Evolutionary conservation across 2,329 filamentous ascomycete species (phyloP).

Genomic region (Stagonosporopsis tanaceti): DNA sequence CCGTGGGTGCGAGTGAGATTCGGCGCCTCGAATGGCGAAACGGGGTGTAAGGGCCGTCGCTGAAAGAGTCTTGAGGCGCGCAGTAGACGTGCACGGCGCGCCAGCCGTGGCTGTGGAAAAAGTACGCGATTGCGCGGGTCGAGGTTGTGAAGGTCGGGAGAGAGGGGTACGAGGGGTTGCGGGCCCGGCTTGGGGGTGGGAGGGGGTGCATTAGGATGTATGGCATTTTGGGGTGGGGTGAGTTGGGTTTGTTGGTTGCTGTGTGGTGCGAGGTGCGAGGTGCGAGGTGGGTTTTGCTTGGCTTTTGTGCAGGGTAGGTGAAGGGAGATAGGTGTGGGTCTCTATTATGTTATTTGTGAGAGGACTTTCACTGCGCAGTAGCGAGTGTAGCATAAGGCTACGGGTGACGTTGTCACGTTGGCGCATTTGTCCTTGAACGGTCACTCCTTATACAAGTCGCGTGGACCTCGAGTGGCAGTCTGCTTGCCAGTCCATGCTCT

Average conservation of each 20-base stretch:
- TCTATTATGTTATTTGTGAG: too few relatives aligned
- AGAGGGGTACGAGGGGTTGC: neutral
- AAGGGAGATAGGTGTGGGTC: too few relatives aligned
- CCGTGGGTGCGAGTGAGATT: too few relatives aligned
- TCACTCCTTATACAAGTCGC: neutral
- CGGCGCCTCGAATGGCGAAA: too few relatives aligned
- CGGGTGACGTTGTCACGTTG: neutral
- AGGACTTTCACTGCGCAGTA: neutral
- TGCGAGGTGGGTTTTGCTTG: too few relatives aligned
- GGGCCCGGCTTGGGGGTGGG: neutral
- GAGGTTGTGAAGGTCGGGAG: slow-evolving; percentile 5
- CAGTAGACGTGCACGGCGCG: neutral
- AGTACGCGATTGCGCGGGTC: neutral
- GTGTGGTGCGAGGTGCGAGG: too few relatives aligned
- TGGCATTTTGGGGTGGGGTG: neutral
- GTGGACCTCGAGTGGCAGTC: neutral
- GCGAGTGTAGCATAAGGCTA: too few relatives aligned
- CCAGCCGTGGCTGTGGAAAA: slow-evolving; percentile 8
- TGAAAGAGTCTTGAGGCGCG: too few relatives aligned
- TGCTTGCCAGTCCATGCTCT: too few relatives aligned
- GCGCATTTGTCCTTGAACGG: neutral
- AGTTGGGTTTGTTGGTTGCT: neutral
- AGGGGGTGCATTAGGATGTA: slow-evolving; percentile 2
- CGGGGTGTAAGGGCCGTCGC: too few relatives aligned
- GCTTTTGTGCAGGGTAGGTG: too few relatives aligned